Evolutionary conservation across 225 moss, liverwort and hornwort genomes (phyloP).

Genomic region (Polytrichum commune): DNA sequence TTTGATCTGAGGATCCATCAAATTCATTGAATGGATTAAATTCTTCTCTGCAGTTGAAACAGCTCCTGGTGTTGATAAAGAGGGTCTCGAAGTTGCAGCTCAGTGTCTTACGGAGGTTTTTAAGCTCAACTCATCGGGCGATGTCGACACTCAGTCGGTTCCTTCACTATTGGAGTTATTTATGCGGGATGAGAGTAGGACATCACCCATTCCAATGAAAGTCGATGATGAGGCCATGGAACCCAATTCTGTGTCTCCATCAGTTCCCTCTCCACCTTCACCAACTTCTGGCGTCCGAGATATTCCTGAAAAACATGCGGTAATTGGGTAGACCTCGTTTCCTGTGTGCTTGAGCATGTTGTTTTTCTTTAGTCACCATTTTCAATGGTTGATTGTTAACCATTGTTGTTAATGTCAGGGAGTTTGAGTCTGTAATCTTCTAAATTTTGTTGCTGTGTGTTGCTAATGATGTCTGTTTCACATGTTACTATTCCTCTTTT

Average conservation of each 20-base stretch:
- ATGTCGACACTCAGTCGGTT: slow-evolving; percentile 18
- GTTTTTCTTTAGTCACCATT: not conserved
- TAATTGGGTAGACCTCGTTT: slow-evolving; percentile 10
- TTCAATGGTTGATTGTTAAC: no score
- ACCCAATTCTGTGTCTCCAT: slow-evolving; percentile 7
- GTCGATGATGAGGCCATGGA: not conserved
- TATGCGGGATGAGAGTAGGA: not conserved
- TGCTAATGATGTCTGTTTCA: no score
- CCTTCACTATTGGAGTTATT: slow-evolving; percentile 47
- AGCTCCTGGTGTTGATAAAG: slow-evolving; percentile 42
- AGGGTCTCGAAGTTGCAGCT: slow-evolving; percentile 57
- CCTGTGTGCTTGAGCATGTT: not conserved
- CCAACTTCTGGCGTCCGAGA: not conserved
- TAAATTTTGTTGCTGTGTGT: not conserved
- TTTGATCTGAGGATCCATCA: not conserved
- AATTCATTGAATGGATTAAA: not conserved
- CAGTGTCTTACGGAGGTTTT: slow-evolving; percentile 58
- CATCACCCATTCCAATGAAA: not conserved
- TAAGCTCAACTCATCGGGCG: slow-evolving; percentile 15
- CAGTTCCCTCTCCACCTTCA: not conserved
- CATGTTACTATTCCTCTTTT: no score
- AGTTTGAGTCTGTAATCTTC: not conserved
- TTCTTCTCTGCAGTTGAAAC: slow-evolving; percentile 32
- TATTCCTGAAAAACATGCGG: slow-evolving; percentile 4
- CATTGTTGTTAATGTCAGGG: no score